These are phyloP conservation scores for Gossypium gossypioides DNA, from an alignment of 441 rosid species.

Conservation along the genomic window DNA sequence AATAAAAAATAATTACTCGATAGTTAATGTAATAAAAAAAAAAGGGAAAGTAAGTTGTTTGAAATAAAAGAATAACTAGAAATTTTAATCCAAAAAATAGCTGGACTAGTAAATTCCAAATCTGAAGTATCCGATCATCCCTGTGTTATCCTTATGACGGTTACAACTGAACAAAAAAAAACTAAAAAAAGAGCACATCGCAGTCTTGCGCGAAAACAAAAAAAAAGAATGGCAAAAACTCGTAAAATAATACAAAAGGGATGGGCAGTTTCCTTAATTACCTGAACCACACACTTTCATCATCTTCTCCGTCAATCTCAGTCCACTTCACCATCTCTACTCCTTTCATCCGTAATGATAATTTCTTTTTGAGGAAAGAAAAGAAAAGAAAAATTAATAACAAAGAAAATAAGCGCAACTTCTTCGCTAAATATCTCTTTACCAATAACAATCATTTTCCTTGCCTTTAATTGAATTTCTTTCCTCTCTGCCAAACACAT, in stretches of 20 bases:
- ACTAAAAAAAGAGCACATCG: neutral
- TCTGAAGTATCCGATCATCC: neutral
- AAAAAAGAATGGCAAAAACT: constrained; percentile 3
- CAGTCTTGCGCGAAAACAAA: neutral
- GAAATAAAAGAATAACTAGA: too few species aligned
- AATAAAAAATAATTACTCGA: too few species aligned
- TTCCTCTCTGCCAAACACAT: constrained; percentile 9
- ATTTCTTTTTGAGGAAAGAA: too few species aligned
- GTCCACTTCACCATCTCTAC: constrained; percentile 14
- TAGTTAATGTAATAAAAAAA: too few species aligned
- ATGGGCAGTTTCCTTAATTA: constrained; percentile 8
- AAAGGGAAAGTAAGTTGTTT: too few species aligned
- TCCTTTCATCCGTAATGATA: neutral
- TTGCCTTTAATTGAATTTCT: neutral
- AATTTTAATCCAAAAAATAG: too few species aligned
- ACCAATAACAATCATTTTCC: constrained; percentile 3
- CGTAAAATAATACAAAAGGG: constrained; percentile 12
- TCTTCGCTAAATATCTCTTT: constrained; percentile 27
- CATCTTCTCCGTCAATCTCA: constrained; percentile 24
- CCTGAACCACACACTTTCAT: constrained; percentile 17
- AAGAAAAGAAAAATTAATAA: neutral
- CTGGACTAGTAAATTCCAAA: neutral
- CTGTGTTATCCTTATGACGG: neutral
- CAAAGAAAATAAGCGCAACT: constrained; percentile 16
- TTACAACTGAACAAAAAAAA: neutral